These are phyloP conservation scores for Rauvolfia tetraphylla DNA, from an alignment of 257 asterid genomes.

Conservation along the genomic window DNA sequence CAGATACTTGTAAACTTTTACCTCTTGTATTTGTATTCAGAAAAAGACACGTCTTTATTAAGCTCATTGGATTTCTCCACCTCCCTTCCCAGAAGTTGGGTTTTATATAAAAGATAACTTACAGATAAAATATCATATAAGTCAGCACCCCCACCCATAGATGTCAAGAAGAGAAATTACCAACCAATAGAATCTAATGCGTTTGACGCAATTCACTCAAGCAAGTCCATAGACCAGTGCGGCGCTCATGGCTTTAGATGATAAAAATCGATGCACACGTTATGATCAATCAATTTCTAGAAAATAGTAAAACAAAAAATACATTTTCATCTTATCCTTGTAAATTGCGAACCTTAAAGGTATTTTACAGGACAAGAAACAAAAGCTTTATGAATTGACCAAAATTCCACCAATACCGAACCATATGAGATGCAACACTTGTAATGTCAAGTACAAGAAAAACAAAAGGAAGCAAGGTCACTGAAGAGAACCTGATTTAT, in stretches of 20 bases:
- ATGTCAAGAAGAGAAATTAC: neutral
- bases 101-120: neutral
- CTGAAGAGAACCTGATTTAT: neutral
- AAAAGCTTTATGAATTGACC: too few species aligned
- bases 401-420: neutral
- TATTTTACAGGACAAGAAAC: neutral
- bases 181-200: neutral
- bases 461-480: neutral
- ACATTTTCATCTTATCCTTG: neutral
- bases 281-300: neutral
- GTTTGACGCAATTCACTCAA: neutral
- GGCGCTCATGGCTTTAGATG: neutral
- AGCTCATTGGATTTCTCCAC: neutral
- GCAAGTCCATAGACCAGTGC: conserved; percentile 1
- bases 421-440: neutral
- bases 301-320: neutral
- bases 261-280: neutral
- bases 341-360: neutral
- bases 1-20: neutral
- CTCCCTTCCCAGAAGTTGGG: neutral
- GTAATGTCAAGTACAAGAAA: neutral
- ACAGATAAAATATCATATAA: neutral
- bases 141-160: neutral
- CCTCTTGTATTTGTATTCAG: neutral
- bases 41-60: neutral